These are phyloP conservation scores for Trypethelium eluteriae DNA, from an alignment of 495 filamentous ascomycete species.

Conservation along the genomic window DNA sequence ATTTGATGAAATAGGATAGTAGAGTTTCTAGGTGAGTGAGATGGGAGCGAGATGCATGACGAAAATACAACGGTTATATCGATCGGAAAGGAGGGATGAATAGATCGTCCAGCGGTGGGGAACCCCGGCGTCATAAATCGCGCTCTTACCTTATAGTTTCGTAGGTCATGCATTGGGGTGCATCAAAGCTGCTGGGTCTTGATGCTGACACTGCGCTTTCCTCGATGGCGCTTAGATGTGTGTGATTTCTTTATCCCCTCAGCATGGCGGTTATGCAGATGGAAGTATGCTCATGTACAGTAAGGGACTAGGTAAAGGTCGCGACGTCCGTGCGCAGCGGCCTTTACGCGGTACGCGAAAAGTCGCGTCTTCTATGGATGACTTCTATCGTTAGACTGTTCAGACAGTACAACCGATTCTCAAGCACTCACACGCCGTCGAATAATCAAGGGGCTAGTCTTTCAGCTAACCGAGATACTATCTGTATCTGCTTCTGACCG, in stretches of 20 bases:
- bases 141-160: neutral
- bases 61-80: no score
- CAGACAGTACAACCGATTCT: neutral
- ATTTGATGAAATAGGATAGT: neutral
- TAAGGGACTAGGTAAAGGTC: neutral
- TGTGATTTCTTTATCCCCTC: neutral
- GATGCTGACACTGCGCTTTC: neutral
- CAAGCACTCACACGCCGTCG: neutral
- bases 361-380: neutral
- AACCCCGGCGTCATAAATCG: neutral
- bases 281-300: neutral
- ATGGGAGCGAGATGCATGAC: no score
- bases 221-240: neutral
- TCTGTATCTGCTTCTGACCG: neutral
- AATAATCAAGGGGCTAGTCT: neutral
- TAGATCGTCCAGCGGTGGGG: neutral
- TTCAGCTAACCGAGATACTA: neutral
- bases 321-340: neutral
- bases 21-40: neutral
- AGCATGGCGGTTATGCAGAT: neutral
- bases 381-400: neutral
- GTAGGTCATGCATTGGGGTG: no score
- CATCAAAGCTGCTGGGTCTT: no score
- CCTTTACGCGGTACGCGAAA: slow-evolving; percentile 3
- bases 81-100: no score